Percentiles rank a stretch among this genome's conserved stretches.
phyloP scores from a whole-genome alignment of 2,329 filamentous ascomycete genomes.

The Aspergillus phoenicis region DNA sequence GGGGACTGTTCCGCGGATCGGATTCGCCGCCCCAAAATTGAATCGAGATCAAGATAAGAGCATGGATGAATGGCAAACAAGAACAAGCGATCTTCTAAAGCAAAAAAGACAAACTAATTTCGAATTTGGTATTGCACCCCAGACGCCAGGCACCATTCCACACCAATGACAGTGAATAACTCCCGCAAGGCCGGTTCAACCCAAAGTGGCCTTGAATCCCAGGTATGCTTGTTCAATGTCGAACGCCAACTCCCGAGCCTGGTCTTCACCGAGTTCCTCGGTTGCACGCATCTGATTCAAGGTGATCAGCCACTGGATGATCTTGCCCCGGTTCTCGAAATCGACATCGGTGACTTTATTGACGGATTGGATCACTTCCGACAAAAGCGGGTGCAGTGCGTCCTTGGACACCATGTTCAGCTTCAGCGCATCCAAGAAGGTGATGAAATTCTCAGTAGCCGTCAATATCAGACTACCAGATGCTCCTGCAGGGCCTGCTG shows the following conservation, averaged over 20 bases:
- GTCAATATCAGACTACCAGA: constrained; percentile 75
- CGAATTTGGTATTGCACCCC: constrained; percentile 14
- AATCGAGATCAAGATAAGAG: constrained; percentile 5
- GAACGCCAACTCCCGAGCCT: constrained; percentile 84
- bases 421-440: constrained; percentile 91
- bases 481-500: constrained; percentile 38
- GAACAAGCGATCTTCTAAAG: constrained; percentile 1
- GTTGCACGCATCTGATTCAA: constrained; percentile 97
- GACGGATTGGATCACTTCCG: constrained; percentile 94
- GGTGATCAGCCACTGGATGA: constrained; percentile 96
- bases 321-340: constrained; percentile 94
- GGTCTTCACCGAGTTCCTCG: constrained; percentile 83
- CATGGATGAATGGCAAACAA: background rate
- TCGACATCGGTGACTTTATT: constrained; percentile 96
- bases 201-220: constrained; percentile 82
- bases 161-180: background rate
- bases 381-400: constrained; percentile 89
- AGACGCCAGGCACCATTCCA: constrained; percentile 19
- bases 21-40: constrained; percentile 19
- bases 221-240: constrained; percentile 95
- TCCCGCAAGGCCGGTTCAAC: constrained; percentile 38
- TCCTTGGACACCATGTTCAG: constrained; percentile 93
- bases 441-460: constrained; percentile 98
- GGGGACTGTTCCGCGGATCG: constrained; percentile 32
- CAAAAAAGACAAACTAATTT: background rate